These are phyloP conservation scores for Saturnispora ahearnii DNA, from an alignment of 805 yeast genomes.

Conservation along the genomic window DNA sequence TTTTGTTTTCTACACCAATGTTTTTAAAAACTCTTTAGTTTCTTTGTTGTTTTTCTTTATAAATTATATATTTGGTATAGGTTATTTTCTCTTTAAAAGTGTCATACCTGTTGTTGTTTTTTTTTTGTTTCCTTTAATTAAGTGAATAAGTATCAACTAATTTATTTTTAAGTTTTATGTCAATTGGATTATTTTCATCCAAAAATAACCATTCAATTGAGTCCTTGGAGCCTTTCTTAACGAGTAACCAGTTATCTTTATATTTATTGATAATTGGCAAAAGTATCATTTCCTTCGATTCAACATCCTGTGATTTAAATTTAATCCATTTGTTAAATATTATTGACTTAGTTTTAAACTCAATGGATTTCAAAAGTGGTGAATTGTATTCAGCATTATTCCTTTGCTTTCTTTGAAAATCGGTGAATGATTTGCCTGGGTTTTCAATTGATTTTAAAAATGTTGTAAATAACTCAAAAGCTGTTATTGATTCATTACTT, in stretches of 20 bases:
- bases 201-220: background rate
- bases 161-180: background rate
- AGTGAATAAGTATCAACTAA: background rate
- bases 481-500: background rate
- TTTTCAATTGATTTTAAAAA: background rate
- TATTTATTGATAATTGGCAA: background rate
- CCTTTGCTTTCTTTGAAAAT: conserved; percentile 2
- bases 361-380: background rate
- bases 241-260: background rate
- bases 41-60: too few relatives aligned
- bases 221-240: background rate
- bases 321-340: conserved; percentile 4
- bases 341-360: background rate
- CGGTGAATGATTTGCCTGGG: conserved; percentile 2
- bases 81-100: background rate
- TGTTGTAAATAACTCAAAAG: background rate
- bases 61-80: background rate
- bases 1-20: too few relatives aligned
- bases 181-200: background rate
- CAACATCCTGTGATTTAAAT: background rate
- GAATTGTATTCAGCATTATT: background rate
- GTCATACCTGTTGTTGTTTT: background rate
- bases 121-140: conserved; percentile 14
- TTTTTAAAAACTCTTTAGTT: too few relatives aligned
- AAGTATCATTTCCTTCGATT: background rate